Percentiles rank a stretch among this genome's conserved stretches.
These are phyloP conservation scores for Ogataea saltuana DNA, from an alignment of 805 yeast genomes.

Conservation along the genomic window DNA sequence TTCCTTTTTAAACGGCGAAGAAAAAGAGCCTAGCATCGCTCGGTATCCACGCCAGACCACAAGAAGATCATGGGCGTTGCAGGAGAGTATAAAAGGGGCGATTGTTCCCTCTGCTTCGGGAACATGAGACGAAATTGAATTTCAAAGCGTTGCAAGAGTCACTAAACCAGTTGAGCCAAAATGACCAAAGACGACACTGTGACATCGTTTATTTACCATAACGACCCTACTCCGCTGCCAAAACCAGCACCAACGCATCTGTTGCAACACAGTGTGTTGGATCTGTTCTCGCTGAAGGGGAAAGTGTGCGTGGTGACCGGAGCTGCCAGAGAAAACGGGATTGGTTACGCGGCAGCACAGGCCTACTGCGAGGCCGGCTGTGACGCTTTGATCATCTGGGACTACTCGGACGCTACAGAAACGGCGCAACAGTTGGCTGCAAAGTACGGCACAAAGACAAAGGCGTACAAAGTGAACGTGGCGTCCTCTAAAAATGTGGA, in stretches of 20 bases:
- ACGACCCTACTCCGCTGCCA: slow-evolving; percentile 31
- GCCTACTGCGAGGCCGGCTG: slow-evolving; percentile 89
- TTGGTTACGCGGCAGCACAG: slow-evolving; percentile 79
- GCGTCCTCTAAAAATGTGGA: slow-evolving; percentile 39
- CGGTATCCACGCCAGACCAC: too few species aligned
- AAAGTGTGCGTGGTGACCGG: slow-evolving; percentile 87
- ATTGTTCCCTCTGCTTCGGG: too few species aligned
- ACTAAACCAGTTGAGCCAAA: too few species aligned
- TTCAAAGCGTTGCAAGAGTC: too few species aligned
- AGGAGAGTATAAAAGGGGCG: background rate
- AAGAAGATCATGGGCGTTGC: too few species aligned
- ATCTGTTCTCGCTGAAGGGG: slow-evolving; percentile 75
- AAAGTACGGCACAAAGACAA: slow-evolving; percentile 31
- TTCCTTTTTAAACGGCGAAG: too few species aligned
- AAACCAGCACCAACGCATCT: slow-evolving; percentile 30
- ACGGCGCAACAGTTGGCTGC: slow-evolving; percentile 20
- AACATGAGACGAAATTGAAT: too few species aligned
- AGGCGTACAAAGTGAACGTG: slow-evolving; percentile 38
- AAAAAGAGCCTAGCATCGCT: too few species aligned
- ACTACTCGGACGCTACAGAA: slow-evolving; percentile 29
- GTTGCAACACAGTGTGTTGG: slow-evolving; percentile 34
- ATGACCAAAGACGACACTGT: slow-evolving; percentile 28
- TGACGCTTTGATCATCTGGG: slow-evolving; percentile 56
- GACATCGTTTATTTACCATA: slow-evolving; percentile 27
- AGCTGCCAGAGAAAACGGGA: slow-evolving; percentile 64